Evolutionary conservation across 2,329 filamentous ascomycete species (phyloP), one percentile per base, ranked within the genome.

Genomic region (Coniella vitis): DNA sequence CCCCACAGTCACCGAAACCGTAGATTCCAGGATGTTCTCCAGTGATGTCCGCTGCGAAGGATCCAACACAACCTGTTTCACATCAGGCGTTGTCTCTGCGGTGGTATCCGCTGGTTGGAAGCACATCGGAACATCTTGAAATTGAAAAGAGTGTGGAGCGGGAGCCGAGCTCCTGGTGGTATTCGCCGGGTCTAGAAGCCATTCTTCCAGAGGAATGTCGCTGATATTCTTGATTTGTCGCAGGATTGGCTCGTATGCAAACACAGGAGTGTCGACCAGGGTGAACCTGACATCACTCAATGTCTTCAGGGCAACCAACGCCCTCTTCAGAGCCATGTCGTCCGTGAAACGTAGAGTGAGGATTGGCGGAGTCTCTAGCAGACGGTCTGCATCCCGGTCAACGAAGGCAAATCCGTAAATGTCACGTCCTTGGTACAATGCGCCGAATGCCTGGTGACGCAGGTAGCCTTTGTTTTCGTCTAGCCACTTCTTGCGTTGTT

Each of bases 231-330:
- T 74, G 1, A 89, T 65, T 1, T 76, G 71, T 41, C 73, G 63
- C 4, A 89, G 60, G 1, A 89, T 71, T 0, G 85, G 85, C 47
- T 87, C 80, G 48, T 81, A 87, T 0, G 84, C 79, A 58, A 87
- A 89, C 0, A 83, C 72, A 0, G 84, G 70, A 0, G 84, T 83
- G 37, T 86, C 75, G 0, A 87, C 75, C 2, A 81, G 63, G 0
- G 83, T 60, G 38, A 87, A 81, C 2, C 59, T 60, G 3, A 76
- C 45, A 0, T 54, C 35, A 32, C 21, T 40, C 0, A 61, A 55
- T 0, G 58, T 48, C 7, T 69, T 65, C 7, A 83, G 57, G 0
- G 64, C 69, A 0, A 66, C 37, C 0, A 87, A 57, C 0, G 75
- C 67, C 7, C 71, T 72, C 0, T 63, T 58, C 1, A 84, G 54